Conservation (phyloP, 2,329 filamentous ascomycete genomes). For the Phaeophleospora eucalypticola region DNA sequence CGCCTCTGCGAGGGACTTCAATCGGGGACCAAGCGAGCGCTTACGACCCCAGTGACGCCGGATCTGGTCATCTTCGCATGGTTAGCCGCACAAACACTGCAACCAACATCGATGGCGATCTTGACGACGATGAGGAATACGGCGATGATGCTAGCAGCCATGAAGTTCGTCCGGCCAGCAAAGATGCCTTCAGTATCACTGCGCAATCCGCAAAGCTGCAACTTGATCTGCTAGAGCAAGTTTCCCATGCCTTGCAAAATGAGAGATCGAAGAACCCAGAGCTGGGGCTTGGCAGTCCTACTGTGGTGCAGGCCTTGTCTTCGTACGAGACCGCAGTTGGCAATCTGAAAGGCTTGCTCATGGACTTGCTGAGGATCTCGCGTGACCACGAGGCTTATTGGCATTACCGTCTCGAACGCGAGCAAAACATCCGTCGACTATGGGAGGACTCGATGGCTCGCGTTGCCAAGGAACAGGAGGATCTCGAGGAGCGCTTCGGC, state of each 20-base stretch:
- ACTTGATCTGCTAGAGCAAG: constrained; percentile 81
- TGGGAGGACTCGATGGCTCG: constrained; percentile 99
- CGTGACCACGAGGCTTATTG: constrained; percentile 93
- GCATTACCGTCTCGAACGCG: constrained; percentile 90
- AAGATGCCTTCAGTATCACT: constrained; percentile 95
- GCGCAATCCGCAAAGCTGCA: constrained; percentile 92
- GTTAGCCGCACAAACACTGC: constrained; percentile 48
- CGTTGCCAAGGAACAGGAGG: constrained; percentile 90
- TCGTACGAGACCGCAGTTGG: constrained; percentile 88
- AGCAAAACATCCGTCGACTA: constrained; percentile 86
- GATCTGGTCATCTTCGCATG: constrained; percentile 38
- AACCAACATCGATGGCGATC: constrained; percentile 53
- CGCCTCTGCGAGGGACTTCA: constrained; percentile 43
- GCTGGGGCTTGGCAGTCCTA: constrained; percentile 69
- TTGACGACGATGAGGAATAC: constrained; percentile 67
- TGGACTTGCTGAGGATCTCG: constrained; percentile 85
- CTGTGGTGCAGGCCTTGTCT: constrained; percentile 69
- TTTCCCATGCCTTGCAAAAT: constrained; percentile 73
- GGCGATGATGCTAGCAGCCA: constrained; percentile 75
- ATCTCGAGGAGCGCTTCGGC: constrained; percentile 79
- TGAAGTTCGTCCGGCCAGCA: constrained; percentile 68
- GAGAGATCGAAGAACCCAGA: constrained; percentile 68
- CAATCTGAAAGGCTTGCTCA: constrained; percentile 78
- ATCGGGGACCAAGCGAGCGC: constrained; percentile 54
- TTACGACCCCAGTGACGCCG: constrained; percentile 54